A percentile compares a stretch with the other conserved stretches of the same genome.
These are phyloP conservation scores for Melastoma malabathricum DNA, from an alignment of 345 rosid species.

Conservation along the genomic window DNA sequence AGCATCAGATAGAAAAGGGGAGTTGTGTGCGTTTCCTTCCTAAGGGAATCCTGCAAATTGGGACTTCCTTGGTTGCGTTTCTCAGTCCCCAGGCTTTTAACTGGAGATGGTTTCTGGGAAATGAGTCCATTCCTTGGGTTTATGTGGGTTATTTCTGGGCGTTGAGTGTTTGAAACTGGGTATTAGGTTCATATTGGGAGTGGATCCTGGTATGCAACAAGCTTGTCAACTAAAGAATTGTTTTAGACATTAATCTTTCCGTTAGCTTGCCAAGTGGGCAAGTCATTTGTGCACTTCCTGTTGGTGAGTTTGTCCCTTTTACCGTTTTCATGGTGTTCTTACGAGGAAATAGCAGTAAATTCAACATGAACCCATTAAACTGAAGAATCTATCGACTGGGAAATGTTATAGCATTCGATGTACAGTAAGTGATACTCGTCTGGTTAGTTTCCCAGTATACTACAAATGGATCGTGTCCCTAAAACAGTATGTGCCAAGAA, in stretches of 20 bases:
- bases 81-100: conserved; percentile 30
- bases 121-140: conserved; percentile 9
- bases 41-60: conserved; percentile 20
- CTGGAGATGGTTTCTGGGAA: conserved; percentile 20
- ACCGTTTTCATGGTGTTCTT: too few relatives aligned
- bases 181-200: conserved; percentile 35
- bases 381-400: too few relatives aligned
- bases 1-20: conserved; percentile 17
- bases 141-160: conserved; percentile 14
- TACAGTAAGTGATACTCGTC: too few relatives aligned
- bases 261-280: too few relatives aligned
- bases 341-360: too few relatives aligned
- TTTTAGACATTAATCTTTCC: too few relatives aligned
- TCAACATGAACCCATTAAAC: too few relatives aligned
- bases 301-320: too few relatives aligned
- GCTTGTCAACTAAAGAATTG: too few relatives aligned
- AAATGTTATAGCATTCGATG: too few relatives aligned
- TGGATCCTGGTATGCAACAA: conserved; percentile 24
- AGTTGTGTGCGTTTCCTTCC: conserved; percentile 21
- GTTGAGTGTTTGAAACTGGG: conserved; percentile 13
- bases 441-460: conserved; percentile 2
- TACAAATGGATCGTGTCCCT: conserved; percentile 59
- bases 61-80: conserved; percentile 17
- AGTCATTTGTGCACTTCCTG: too few relatives aligned
- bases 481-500: conserved; percentile 68